Evolutionary conservation across 2,329 filamentous ascomycete genomes (phyloP), one percentile per base, ranked within the genome.

Genomic region (Aureobasidium mangrovei): DNA sequence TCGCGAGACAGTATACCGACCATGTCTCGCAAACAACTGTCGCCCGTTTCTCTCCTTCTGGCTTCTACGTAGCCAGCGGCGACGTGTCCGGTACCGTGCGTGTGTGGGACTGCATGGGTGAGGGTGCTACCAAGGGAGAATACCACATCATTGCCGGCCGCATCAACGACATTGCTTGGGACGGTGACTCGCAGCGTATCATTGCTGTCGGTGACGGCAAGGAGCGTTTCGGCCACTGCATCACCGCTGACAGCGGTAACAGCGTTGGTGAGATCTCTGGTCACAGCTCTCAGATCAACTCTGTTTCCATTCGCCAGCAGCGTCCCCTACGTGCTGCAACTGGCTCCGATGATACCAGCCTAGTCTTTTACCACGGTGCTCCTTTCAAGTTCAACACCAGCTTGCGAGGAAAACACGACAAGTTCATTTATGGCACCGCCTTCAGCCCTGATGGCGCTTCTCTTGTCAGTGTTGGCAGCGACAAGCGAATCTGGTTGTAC

Each of bases 341-440:
- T 1, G 93, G 87, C 10, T 88, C 87, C 53, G 91, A 97, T 66
- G 93, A 97, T 69, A 87, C 83, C 65, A 87, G 83, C 66, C 76
- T 95, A 70, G 90, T 91, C 64, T 97, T 97, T 70, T 86, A 94
- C 67, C 88, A 96, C 65, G 91, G 93, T 4, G 87, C 87, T 0
- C 93, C 93, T 0, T 98, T 96, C 78, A 96, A 95, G 69, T 97
- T 95, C 76, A 88, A 90, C 66, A 84, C 79, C n/a, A 91, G 90
- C 69, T 77, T 85, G 45, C 77, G 84, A 58, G 84, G 81, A 18
- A 78, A 88, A 64, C 93, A 98, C 70, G 86, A 84, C 65, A 89
- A 91, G 58, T 97, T 94, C 68, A 83, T 97, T 18, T 87, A 91
- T 63, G 90, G 86, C 29, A 82, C 90, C 4, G 87, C 84, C 2